Evolutionary conservation across 257 asterid species (phyloP).

Genomic region (Solanum arcanum): DNA sequence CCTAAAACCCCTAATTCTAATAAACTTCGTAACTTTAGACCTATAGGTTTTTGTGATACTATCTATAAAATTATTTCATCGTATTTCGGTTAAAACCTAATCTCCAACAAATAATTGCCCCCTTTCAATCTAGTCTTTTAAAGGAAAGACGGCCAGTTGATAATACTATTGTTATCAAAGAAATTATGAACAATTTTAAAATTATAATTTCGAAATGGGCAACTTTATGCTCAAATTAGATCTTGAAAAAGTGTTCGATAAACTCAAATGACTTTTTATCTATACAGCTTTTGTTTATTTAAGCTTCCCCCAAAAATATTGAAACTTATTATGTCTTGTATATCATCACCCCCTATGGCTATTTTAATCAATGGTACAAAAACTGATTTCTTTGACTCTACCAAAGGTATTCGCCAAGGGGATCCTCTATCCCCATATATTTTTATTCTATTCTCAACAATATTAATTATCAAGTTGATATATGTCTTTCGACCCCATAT

Average conservation of each 20-base stretch:
- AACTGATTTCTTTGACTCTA: not conserved
- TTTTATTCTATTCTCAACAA: not conserved
- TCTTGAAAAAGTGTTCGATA: not conserved
- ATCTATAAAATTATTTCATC: no score
- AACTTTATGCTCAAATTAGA: no score
- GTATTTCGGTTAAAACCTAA: no score
- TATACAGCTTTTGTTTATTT: not conserved
- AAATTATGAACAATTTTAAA: no score
- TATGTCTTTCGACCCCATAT: no score
- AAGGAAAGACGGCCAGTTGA: not conserved
- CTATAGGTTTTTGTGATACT: not conserved
- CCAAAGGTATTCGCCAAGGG: not conserved
- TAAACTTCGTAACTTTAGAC: not conserved
- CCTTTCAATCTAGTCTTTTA: not conserved
- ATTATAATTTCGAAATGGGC: no score
- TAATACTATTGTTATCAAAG: no score
- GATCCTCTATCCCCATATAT: not conserved
- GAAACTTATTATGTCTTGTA: not conserved
- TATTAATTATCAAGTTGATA: not conserved
- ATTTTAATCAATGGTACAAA: not conserved
- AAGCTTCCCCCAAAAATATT: not conserved
- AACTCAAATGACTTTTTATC: not conserved
- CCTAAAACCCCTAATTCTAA: not conserved
- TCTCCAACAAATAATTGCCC: no score
- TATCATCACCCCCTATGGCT: not conserved